Base-by-base conservation (phyloP, 768 basidiomycete species). In the Hortiboletus flavorubellus region DNA sequence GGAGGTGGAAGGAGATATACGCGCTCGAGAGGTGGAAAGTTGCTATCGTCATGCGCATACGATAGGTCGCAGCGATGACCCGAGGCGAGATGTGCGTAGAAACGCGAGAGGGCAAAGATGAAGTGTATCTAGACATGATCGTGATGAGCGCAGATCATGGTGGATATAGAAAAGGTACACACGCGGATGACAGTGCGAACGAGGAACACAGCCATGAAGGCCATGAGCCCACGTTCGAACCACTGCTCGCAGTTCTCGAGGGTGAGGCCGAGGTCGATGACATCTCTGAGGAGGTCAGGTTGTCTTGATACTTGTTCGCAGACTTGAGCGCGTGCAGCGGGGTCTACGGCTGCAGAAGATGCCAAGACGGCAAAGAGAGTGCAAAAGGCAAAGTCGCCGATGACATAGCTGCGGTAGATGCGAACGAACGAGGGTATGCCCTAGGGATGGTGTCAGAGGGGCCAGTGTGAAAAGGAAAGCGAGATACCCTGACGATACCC, bases 201-300 rank as follows among this genome's bases (percentile, higher is more conserved):
- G 43, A 82, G 75, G 72, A 87, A 78, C 42, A 83, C 67, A 2
- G 77, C 82, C 46, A 89, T 73, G 34, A 82, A 76, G 0, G 75
- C 84, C 55, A 87, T 67, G 33, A 85, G 77, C 8, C 81, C 86
- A 39, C 83, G 78, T 66, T 86, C 87, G 45, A 90, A 78, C 86
- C 86, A 89, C 54, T 80, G 78, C 64, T 92, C 90, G 66, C 91
- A 92, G 59, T 90, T 89, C 71, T 91, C 89, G 41, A 88, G 70
- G 62, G 79, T 87, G 62, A 91, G 75, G 0, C 89, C 89, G 64
- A 87, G 78, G 65, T 88, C 86, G 47, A 80, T 76, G 72, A 89
- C 70, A 60, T 82, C 83, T 9, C 83, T 82, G 71, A 91, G 78
- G 40, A 91, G 73, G 65, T 91, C 89, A 16, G 89, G 85, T 51